A percentile compares a stretch with the other conserved stretches of the same genome.
phyloP scores from a whole-genome alignment of 2,329 filamentous ascomycete genomes.

The Colletotrichum sp. region DNA sequence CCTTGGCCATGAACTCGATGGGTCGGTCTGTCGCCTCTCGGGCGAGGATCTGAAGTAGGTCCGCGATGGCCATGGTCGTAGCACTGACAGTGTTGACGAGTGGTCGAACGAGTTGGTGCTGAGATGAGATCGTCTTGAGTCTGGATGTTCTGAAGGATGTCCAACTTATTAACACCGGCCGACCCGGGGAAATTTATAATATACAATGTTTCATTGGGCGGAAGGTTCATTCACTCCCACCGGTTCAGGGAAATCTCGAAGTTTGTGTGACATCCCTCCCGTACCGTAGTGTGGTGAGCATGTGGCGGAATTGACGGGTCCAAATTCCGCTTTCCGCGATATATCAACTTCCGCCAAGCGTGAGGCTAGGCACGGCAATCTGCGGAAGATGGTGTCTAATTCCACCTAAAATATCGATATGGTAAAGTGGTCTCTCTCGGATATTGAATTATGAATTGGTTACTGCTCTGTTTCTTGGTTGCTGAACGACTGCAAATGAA shows the following conservation, averaged over 20 bases:
- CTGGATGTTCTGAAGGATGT: background rate
- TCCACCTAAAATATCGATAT: background rate
- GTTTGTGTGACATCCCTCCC: background rate
- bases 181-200: background rate
- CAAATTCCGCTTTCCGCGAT: background rate
- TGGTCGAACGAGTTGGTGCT: background rate
- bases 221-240: background rate
- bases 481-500: background rate
- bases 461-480: rapidly evolving
- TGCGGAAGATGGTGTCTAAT: background rate
- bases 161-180: background rate
- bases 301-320: background rate
- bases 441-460: rapidly evolving
- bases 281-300: background rate
- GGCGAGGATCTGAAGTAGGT: constrained; percentile 24
- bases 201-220: background rate
- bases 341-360: background rate
- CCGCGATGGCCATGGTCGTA: constrained; percentile 30
- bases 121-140: background rate
- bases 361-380: background rate
- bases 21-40: constrained; percentile 25
- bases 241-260: background rate
- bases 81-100: background rate
- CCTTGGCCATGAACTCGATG: constrained; percentile 14
- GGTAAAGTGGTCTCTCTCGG: rapidly evolving